Evolutionary conservation across 148 eudicot genomes (phyloP).

Genomic region (Rheum nobile): DNA sequence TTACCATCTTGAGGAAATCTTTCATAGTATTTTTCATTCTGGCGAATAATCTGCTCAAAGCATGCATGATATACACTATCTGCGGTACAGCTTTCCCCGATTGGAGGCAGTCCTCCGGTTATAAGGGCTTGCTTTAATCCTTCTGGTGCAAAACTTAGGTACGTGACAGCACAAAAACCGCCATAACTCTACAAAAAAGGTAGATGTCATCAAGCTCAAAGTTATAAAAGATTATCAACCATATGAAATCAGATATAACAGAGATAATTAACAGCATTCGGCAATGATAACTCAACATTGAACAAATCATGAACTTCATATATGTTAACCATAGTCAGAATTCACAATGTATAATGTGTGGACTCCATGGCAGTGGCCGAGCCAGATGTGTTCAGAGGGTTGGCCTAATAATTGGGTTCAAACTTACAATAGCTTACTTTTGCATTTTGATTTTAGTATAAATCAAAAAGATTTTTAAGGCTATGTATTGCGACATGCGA

Average conservation of each 20-base stretch:
- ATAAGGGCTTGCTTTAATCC: slow-evolving; percentile 82
- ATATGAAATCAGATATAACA: not conserved
- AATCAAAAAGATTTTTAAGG: not conserved
- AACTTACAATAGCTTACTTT: not conserved
- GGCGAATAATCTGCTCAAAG: slow-evolving; percentile 46
- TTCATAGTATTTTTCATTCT: slow-evolving; percentile 76
- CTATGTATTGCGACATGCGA: not conserved
- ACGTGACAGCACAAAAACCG: slow-evolving; percentile 89
- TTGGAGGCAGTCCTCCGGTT: slow-evolving; percentile 89
- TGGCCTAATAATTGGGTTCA: no score
- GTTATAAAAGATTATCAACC: not conserved
- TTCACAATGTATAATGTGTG: not conserved
- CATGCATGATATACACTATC: slow-evolving; percentile 65
- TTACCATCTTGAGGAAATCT: slow-evolving; percentile 84
- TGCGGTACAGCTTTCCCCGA: slow-evolving; percentile 71
- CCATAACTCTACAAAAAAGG: slow-evolving; percentile 66
- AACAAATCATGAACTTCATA: not conserved
- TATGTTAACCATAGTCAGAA: not conserved
- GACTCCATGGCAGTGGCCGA: not conserved
- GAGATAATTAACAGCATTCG: no score
- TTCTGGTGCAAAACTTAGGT: slow-evolving; percentile 92
- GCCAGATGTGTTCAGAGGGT: no score
- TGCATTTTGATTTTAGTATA: not conserved
- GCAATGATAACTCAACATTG: not conserved
- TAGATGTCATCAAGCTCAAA: not conserved